These are phyloP conservation scores for Eragrostis tef DNA, from an alignment of 202 grass and related monocot species.

Conservation along the genomic window DNA sequence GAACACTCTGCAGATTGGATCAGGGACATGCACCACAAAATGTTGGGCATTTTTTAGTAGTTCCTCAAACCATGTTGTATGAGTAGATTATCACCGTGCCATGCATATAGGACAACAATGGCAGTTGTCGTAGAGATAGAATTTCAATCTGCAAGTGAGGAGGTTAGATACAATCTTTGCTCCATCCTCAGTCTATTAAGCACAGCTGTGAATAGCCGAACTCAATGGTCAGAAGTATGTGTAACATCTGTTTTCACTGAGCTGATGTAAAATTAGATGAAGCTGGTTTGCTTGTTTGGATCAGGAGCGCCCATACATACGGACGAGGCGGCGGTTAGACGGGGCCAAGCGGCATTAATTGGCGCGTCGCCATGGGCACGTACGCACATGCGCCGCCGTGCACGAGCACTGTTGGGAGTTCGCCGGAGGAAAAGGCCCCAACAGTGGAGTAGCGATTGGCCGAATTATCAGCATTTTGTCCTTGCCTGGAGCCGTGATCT, in stretches of 20 bases:
- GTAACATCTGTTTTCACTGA: background rate
- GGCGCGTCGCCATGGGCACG: conserved; percentile 33
- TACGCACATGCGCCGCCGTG: conserved; percentile 7
- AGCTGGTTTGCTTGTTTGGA: background rate
- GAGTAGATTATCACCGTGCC: background rate
- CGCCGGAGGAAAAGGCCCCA: background rate
- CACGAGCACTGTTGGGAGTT: conserved; percentile 22
- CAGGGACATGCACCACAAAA: background rate
- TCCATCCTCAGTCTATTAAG: too few species aligned
- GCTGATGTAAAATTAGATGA: background rate
- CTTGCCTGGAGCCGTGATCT: background rate
- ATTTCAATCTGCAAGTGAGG: background rate
- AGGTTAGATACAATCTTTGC: too few species aligned
- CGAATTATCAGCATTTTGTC: too few species aligned
- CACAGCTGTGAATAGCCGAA: background rate
- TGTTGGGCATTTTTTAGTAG: background rate
- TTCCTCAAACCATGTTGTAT: background rate
- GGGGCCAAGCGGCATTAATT: conserved; percentile 38
- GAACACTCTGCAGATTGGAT: background rate
- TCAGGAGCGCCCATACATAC: background rate
- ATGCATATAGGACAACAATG: background rate
- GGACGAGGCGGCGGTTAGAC: conserved; percentile 41
- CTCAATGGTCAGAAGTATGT: background rate
- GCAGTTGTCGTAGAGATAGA: background rate
- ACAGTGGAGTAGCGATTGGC: background rate